Evolutionary conservation across 2,329 filamentous ascomycete species (phyloP).

Genomic region (Bipolaris cookei): DNA sequence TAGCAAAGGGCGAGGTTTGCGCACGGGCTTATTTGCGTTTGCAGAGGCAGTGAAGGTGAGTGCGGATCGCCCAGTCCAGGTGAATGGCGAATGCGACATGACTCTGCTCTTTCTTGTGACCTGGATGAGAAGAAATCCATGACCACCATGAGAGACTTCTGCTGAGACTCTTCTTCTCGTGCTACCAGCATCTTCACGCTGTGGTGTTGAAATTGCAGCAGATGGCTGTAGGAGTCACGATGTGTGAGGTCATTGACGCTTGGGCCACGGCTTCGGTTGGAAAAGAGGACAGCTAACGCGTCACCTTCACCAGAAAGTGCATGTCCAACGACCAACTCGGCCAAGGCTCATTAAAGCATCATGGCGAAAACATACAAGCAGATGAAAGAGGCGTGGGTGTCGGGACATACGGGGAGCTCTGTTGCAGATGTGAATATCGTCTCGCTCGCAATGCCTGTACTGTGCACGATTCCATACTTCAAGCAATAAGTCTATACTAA

Average conservation of each 20-base stretch:
- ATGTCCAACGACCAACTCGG: slow-evolving; percentile 19
- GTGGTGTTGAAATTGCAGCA: not conserved
- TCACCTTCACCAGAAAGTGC: slow-evolving; percentile 13
- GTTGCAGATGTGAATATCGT: slow-evolving; percentile 87
- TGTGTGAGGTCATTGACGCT: slow-evolving; percentile 18
- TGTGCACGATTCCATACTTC: slow-evolving; percentile 31
- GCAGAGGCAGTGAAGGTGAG: slow-evolving; percentile 17
- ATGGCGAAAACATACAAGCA: slow-evolving; percentile 75
- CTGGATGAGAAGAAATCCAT: not conserved
- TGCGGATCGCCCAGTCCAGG: slow-evolving; percentile 1
- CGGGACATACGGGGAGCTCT: slow-evolving; percentile 81
- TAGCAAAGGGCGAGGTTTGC: not conserved
- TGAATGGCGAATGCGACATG: slow-evolving; percentile 2
- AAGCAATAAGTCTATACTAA: slow-evolving; percentile 31
- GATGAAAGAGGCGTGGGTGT: slow-evolving; percentile 94
- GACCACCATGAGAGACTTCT: rapidly evolving
- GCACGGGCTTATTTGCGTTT: not conserved
- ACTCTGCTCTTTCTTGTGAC: not conserved
- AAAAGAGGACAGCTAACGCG: slow-evolving; percentile 30
- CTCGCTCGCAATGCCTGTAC: slow-evolving; percentile 82
- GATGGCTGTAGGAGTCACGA: slow-evolving; percentile 2
- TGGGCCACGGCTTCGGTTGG: slow-evolving; percentile 4
- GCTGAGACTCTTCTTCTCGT: rapidly evolving
- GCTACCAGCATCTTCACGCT: not conserved
- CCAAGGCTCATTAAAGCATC: slow-evolving; percentile 10